These are phyloP conservation scores for Tillandsia leiboldiana DNA, from an alignment of 176 grass and related monocot genomes.

Conservation along the genomic window DNA sequence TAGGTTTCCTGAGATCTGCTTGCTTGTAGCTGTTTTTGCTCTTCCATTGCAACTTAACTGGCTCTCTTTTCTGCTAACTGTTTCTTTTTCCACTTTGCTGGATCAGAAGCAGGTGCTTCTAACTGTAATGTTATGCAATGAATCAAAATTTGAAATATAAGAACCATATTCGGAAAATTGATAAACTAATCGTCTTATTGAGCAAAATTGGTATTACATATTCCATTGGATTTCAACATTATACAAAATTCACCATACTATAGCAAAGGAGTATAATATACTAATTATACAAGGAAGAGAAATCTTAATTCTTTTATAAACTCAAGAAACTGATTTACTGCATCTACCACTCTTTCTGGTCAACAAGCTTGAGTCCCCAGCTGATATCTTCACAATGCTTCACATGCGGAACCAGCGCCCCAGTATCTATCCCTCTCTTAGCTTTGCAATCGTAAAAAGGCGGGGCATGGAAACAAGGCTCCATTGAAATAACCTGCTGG, in stretches of 20 bases:
- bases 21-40: too few relatives aligned
- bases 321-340: background rate
- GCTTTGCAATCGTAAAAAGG: constrained; percentile 77
- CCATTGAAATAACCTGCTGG: constrained; percentile 57
- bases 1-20: too few relatives aligned
- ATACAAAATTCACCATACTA: background rate
- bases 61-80: too few relatives aligned
- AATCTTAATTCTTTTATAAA: background rate
- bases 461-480: constrained; percentile 89
- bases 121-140: too few relatives aligned
- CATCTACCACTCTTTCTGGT: constrained; percentile 39
- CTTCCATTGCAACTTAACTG: too few relatives aligned
- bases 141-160: too few relatives aligned
- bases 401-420: constrained; percentile 71
- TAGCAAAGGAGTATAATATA: background rate
- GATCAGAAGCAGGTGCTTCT: too few relatives aligned
- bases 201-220: too few relatives aligned
- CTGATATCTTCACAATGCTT: constrained; percentile 89
- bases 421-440: constrained; percentile 55
- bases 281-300: constrained; percentile 35
- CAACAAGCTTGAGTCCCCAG: constrained; percentile 81
- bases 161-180: too few relatives aligned
- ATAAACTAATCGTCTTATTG: too few relatives aligned
- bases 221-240: too few relatives aligned
- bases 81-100: too few relatives aligned